phyloP scores from a whole-genome alignment of 805 yeast genomes.

The Ogataea chonburiensis region DNA sequence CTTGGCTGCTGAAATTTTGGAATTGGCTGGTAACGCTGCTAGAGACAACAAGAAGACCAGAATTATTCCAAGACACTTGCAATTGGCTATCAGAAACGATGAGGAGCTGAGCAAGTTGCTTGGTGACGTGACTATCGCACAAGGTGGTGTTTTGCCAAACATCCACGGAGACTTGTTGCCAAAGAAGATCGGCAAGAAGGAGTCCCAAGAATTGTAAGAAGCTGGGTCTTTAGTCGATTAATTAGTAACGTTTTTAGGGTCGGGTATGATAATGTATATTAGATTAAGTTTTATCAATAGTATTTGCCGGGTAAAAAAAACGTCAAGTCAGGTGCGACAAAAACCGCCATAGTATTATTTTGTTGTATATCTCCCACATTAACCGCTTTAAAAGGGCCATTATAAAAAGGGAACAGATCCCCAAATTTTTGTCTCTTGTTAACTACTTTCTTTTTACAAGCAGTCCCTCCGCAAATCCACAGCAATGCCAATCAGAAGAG shows the following conservation, averaged over 20 bases:
- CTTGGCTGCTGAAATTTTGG: constrained; percentile 96
- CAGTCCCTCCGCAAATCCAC: constrained; percentile 15
- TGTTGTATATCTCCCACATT: constrained; percentile 20
- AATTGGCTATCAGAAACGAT: constrained; percentile 98
- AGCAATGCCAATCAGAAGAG: constrained; percentile 37
- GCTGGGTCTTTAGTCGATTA: constrained; percentile 13
- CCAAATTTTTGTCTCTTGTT: constrained; percentile 9
- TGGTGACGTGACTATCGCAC: constrained; percentile 92
- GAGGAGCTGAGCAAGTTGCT: constrained; percentile 95
- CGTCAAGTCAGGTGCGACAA: constrained; percentile 14
- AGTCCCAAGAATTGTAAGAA: constrained; percentile 55
- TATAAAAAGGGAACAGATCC: constrained; percentile 12
- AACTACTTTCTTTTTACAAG: constrained; percentile 11
- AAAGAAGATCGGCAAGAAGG: constrained; percentile 55
- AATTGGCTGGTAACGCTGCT: constrained; percentile 98
- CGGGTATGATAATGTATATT: constrained; percentile 25
- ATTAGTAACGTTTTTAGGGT: constrained; percentile 18
- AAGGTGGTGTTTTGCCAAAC: constrained; percentile 99
- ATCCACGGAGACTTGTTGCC: constrained; percentile 88
- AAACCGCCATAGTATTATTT: constrained; percentile 12
- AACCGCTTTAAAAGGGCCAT: constrained; percentile 14
- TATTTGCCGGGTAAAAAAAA: constrained; percentile 9
- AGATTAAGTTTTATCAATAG: constrained; percentile 14
- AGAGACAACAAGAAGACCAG: constrained; percentile 98
- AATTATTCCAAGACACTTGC: constrained; percentile 98